Percentiles rank a stretch among this genome's conserved stretches.
Conservation (phyloP, 495 filamentous ascomycete species). For the Annulohypoxylon maeteangense region DNA sequence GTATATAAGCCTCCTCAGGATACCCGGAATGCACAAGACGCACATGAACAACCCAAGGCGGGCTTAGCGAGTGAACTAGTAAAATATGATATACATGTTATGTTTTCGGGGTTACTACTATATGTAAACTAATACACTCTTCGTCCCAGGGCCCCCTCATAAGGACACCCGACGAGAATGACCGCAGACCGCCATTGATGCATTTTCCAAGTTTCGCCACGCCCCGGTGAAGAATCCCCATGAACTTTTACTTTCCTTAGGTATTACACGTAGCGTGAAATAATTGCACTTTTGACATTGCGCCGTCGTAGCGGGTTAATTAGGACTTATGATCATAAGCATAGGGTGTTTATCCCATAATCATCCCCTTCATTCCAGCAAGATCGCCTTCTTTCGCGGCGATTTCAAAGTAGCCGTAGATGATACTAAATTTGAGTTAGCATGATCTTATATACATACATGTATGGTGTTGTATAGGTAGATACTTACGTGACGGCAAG, state of each 20-base stretch:
- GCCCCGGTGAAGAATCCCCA: constrained; percentile 45
- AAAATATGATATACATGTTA: constrained; percentile 33
- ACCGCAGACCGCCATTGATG: constrained; percentile 45
- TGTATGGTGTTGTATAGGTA: neutral
- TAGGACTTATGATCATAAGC: constrained; percentile 17
- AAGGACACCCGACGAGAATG: constrained; percentile 24
- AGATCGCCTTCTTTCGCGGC: constrained; percentile 98
- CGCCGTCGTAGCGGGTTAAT: constrained; percentile 31
- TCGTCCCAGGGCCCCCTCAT: constrained; percentile 6
- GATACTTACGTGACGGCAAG: constrained; percentile 97
- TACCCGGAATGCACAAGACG: neutral
- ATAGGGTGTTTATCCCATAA: constrained; percentile 66
- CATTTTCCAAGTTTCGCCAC: constrained; percentile 47
- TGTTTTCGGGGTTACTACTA: constrained; percentile 36
- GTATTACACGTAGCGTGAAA: constrained; percentile 47
- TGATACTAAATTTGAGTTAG: constrained; percentile 72
- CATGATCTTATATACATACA: neutral
- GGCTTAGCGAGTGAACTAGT: neutral
- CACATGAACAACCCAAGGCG: neutral
- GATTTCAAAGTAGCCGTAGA: constrained; percentile 99
- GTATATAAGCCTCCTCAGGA: neutral
- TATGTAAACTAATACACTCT: constrained; percentile 44
- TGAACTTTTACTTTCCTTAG: constrained; percentile 45
- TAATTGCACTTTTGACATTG: constrained; percentile 40
- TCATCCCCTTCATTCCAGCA: constrained; percentile 88